Percentiles rank a stretch among this genome's conserved stretches.
Evolutionary conservation across 2,329 filamentous ascomycete species (phyloP).

Genomic region (Fusarium euwallaceae): DNA sequence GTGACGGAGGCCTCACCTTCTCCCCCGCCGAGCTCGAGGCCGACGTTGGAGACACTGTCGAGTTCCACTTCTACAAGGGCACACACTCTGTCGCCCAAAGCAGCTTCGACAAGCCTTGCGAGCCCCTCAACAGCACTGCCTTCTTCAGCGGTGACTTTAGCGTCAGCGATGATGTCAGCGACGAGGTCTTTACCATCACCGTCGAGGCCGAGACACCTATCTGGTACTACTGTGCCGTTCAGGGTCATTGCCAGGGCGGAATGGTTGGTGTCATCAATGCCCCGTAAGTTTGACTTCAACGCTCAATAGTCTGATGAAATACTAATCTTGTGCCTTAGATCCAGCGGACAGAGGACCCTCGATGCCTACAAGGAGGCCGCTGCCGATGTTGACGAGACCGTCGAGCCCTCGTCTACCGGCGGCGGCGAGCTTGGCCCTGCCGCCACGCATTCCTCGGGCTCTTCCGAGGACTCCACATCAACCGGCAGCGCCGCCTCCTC

Average conservation of each 20-base stretch:
- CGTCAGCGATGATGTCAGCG: slow-evolving; percentile 26
- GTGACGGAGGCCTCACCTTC: slow-evolving; percentile 57
- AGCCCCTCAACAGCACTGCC: slow-evolving; percentile 63
- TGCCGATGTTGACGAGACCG: slow-evolving; percentile 22
- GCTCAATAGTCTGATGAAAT: neutral
- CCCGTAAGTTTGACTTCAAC: slow-evolving; percentile 33
- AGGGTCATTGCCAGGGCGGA: slow-evolving; percentile 70
- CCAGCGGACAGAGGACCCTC: slow-evolving; percentile 34
- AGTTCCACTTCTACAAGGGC: slow-evolving; percentile 59
- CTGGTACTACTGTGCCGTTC: slow-evolving; percentile 74
- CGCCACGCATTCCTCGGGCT: slow-evolving; percentile 15
- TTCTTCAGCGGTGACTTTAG: slow-evolving; percentile 55
- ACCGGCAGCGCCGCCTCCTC: neutral
- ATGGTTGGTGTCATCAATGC: slow-evolving; percentile 66
- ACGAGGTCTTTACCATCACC: slow-evolving; percentile 38
- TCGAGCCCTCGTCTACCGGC: slow-evolving; percentile 37
- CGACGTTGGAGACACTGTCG: slow-evolving; percentile 60
- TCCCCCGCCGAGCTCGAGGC: slow-evolving; percentile 65
- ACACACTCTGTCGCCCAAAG: slow-evolving; percentile 75
- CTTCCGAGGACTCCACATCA: neutral
- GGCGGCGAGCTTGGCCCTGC: slow-evolving; percentile 36
- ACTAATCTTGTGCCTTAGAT: slow-evolving; percentile 7
- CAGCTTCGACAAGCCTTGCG: slow-evolving; percentile 70
- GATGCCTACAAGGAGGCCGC: slow-evolving; percentile 30
- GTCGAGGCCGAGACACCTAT: slow-evolving; percentile 64